Conservation (phyloP, 2,329 filamentous ascomycete species). For the Fusarium nodosum region DNA sequence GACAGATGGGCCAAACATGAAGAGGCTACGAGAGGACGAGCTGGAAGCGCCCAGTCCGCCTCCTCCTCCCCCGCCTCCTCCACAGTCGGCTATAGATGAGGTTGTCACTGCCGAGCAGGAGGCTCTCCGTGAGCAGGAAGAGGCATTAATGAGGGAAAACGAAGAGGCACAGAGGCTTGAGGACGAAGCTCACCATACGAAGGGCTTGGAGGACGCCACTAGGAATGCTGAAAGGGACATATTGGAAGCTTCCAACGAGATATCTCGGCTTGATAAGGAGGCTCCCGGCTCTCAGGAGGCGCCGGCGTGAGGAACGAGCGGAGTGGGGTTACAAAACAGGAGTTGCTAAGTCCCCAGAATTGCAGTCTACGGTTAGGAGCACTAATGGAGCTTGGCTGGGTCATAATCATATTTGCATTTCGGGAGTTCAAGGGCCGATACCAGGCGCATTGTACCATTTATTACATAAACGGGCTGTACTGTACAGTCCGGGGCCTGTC, state of each 20-base stretch:
- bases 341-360: constrained; percentile 42
- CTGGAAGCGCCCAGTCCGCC: constrained; percentile 57
- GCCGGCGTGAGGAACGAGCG: constrained; percentile 28
- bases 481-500: constrained; percentile 25
- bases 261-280: constrained; percentile 26
- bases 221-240: constrained; percentile 44
- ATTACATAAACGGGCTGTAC: constrained; percentile 37
- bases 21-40: constrained; percentile 65
- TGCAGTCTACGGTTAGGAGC: constrained; percentile 41
- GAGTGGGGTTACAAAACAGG: constrained; percentile 40
- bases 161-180: constrained; percentile 68
- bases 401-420: constrained; percentile 45
- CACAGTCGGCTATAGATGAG: constrained; percentile 56
- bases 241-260: constrained; percentile 26
- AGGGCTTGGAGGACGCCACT: constrained; percentile 46
- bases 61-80: constrained; percentile 65
- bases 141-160: constrained; percentile 65
- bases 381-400: constrained; percentile 45
- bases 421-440: constrained; percentile 44
- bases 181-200: constrained; percentile 59
- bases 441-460: constrained; percentile 43
- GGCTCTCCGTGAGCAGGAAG: constrained; percentile 64
- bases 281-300: constrained; percentile 29
- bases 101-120: constrained; percentile 59
- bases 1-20: constrained; percentile 68